Percentiles rank a stretch among this genome's conserved stretches.
Evolutionary conservation across 139 green algal species (phyloP).

Genomic region (Protoeuglena noctilucae): DNA sequence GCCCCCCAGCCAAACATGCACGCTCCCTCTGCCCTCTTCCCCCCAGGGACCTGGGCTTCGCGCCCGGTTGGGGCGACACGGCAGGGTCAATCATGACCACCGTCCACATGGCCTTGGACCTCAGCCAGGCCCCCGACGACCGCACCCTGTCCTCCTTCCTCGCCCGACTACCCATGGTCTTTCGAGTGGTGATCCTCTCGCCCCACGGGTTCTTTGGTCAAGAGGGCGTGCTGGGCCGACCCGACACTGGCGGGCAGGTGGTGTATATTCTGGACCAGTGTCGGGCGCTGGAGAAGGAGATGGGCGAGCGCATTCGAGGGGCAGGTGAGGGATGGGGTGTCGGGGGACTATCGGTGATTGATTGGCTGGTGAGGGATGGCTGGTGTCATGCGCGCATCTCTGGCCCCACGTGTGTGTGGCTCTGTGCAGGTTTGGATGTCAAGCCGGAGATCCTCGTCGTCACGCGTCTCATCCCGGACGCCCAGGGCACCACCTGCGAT

Average conservation of each 20-base stretch:
- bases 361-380: constrained; percentile 1
- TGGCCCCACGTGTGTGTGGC: no score
- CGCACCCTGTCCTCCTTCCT: constrained; percentile 48
- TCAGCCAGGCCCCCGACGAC: constrained; percentile 52
- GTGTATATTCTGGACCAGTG: constrained; percentile 77
- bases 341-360: background rate
- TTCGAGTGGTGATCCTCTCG: constrained; percentile 53
- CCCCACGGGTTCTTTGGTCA: constrained; percentile 75
- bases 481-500: constrained; percentile 50
- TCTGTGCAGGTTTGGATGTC: background rate
- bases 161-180: constrained; percentile 42
- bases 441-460: constrained; percentile 43
- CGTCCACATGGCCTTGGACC: constrained; percentile 46
- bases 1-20: no score
- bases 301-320: constrained; percentile 27
- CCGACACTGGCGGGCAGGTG: constrained; percentile 51
- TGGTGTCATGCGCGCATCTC: no score
- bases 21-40: no score
- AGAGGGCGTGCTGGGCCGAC: constrained; percentile 44
- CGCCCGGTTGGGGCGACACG: constrained; percentile 47
- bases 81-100: constrained; percentile 30
- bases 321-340: constrained; percentile 21
- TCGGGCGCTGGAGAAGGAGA: constrained; percentile 47
- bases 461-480: constrained; percentile 61
- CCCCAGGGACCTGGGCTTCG: constrained; percentile 42